Percentiles rank a stretch among this genome's conserved stretches.
Conservation (phyloP, 2,329 filamentous ascomycete genomes). For the Exserohilum turcica region DNA sequence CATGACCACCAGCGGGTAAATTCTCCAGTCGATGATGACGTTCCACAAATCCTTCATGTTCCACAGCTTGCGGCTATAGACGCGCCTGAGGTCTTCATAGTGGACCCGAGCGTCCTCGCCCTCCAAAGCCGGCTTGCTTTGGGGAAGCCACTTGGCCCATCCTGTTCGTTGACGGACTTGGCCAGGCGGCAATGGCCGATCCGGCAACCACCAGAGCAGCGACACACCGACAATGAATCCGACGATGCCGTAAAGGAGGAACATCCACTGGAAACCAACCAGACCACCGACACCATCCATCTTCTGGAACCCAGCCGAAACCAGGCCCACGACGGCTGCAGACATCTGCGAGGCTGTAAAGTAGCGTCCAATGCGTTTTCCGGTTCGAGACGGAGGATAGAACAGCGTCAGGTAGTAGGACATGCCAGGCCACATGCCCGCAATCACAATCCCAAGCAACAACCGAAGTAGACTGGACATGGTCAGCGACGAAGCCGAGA, state of each 20-base stretch:
- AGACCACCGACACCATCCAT: conserved; percentile 81
- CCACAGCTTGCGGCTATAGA: conserved; percentile 79
- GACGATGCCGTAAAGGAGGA: conserved; percentile 81
- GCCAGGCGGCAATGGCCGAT: conserved; percentile 78
- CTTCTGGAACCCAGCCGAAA: conserved; percentile 88
- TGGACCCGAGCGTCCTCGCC: conserved; percentile 81
- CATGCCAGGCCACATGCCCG: conserved; percentile 96
- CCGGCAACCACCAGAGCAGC: conserved; percentile 89
- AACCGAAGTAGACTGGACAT: conserved; percentile 70
- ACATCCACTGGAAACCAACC: conserved; percentile 91
- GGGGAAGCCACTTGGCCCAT: conserved; percentile 69
- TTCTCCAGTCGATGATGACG: conserved; percentile 81
- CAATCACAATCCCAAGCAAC: conserved; percentile 83
- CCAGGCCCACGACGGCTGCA: conserved; percentile 84
- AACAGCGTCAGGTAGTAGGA: conserved; percentile 89
- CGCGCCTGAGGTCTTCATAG: conserved; percentile 79
- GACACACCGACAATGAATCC: conserved; percentile 72
- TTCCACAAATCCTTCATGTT: conserved; percentile 69
- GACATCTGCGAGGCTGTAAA: conserved; percentile 89
- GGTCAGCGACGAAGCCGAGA: not conserved
- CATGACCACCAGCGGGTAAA: conserved; percentile 87
- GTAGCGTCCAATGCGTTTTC: conserved; percentile 87
- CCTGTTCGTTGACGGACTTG: conserved; percentile 58
- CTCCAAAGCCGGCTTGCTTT: conserved; percentile 70
- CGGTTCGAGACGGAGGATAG: conserved; percentile 84